Evolutionary conservation across 495 filamentous ascomycete genomes (phyloP).

Genomic region (Daldinia loculata): DNA sequence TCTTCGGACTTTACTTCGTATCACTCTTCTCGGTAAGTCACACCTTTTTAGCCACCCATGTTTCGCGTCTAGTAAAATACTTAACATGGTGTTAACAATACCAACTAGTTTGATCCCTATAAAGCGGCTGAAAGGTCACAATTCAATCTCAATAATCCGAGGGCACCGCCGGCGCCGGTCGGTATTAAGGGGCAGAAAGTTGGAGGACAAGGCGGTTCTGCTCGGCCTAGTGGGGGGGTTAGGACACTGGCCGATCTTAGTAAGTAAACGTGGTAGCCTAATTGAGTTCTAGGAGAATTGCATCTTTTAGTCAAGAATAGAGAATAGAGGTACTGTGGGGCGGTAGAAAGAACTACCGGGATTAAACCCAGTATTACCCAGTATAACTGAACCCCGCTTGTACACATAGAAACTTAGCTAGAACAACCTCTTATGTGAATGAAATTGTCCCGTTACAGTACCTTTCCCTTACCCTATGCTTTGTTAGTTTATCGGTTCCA

Average conservation of each 20-base stretch:
- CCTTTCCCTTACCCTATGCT: neutral
- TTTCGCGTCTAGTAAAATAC: neutral
- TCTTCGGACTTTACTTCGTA: constrained; percentile 68
- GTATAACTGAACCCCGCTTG: too few species aligned
- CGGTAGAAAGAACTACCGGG: too few species aligned
- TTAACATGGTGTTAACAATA: constrained; percentile 13
- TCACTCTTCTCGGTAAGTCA: constrained; percentile 63
- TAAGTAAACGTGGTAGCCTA: neutral
- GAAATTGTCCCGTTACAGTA: too few species aligned
- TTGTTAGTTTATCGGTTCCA: neutral
- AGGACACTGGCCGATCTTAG: constrained; percentile 54
- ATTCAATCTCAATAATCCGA: constrained; percentile 65
- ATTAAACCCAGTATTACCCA: too few species aligned
- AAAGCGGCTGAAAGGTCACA: constrained; percentile 67
- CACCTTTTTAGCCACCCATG: neutral
- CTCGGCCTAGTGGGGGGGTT: constrained; percentile 47
- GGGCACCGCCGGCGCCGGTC: constrained; percentile 30
- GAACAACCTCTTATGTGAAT: too few species aligned
- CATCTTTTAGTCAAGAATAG: neutral
- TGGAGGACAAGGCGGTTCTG: constrained; percentile 38
- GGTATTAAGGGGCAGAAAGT: constrained; percentile 28
- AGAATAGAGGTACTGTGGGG: too few species aligned
- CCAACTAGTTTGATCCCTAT: constrained; percentile 72
- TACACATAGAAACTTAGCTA: too few species aligned
- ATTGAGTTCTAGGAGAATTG: neutral